These are phyloP conservation scores for Termitomyces sp. DNA, from an alignment of 768 basidiomycete species.

Conservation along the genomic window DNA sequence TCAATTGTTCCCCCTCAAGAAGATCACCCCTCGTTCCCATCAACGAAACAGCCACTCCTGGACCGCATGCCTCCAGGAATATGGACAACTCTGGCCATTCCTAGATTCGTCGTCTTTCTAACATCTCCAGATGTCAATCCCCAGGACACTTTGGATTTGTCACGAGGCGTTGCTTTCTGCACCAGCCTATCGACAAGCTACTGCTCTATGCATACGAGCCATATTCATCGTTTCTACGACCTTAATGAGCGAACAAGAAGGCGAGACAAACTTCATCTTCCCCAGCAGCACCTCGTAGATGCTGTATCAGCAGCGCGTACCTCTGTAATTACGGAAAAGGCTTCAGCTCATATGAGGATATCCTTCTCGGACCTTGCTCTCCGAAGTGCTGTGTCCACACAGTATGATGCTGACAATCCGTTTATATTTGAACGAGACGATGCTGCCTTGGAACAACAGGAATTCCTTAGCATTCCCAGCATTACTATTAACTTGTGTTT, in stretches of 20 bases:
- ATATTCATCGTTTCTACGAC: conserved; percentile 33
- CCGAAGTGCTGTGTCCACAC: conserved; percentile 63
- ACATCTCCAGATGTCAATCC: conserved; percentile 84
- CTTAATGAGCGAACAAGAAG: conserved; percentile 34
- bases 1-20: conserved; percentile 28
- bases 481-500: conserved; percentile 25
- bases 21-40: conserved; percentile 2
- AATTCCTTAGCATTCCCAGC: conserved; percentile 40
- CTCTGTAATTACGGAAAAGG: conserved; percentile 27
- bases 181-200: conserved; percentile 54
- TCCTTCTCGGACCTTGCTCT: conserved; percentile 45
- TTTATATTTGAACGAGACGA: conserved; percentile 53
- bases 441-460: conserved; percentile 34
- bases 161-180: conserved; percentile 64
- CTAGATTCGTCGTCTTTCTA: conserved; percentile 60
- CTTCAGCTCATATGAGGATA: conserved; percentile 40
- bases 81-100: conserved; percentile 52
- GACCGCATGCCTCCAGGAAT: conserved; percentile 53
- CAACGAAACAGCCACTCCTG: conserved; percentile 24
- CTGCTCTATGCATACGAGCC: conserved; percentile 42
- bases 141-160: conserved; percentile 56
- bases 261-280: conserved; percentile 53
- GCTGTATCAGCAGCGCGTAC: conserved; percentile 38
- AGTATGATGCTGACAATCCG: conserved; percentile 66
- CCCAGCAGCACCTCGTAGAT: conserved; percentile 47